Evolutionary conservation across 495 filamentous ascomycete genomes (phyloP).

Genomic region (Staphylotrichum tortipilum): DNA sequence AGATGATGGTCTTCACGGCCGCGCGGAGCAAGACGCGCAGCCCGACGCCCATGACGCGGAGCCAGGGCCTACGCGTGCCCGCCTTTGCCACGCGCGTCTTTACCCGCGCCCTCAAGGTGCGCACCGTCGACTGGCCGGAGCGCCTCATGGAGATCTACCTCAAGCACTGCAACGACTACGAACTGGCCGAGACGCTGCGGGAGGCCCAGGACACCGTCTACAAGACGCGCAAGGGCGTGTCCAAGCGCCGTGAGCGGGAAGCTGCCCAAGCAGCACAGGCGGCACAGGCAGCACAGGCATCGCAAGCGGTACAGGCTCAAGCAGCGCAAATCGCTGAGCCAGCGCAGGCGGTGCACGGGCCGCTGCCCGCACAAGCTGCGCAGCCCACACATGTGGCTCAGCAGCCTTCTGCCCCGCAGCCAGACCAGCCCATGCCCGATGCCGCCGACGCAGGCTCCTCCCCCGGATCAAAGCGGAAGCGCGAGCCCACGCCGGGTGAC

Average conservation of each 20-base stretch:
- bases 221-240: constrained; percentile 53
- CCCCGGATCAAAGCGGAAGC: constrained; percentile 58
- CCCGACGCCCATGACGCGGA: constrained; percentile 33
- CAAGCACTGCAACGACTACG: constrained; percentile 81
- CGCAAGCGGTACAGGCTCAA: neutral
- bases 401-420: constrained; percentile 17
- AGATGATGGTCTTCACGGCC: constrained; percentile 53
- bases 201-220: constrained; percentile 60
- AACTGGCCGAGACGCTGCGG: constrained; percentile 62
- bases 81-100: constrained; percentile 63
- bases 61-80: constrained; percentile 38
- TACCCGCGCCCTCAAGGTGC: constrained; percentile 58
- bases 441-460: constrained; percentile 17
- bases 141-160: constrained; percentile 75
- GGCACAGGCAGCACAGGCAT: constrained; percentile 27
- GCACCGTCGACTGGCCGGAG: constrained; percentile 83
- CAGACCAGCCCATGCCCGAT: constrained; percentile 24
- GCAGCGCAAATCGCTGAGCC: too few species aligned
- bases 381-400: too few species aligned
- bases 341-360: too few species aligned
- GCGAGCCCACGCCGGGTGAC: constrained; percentile 44
- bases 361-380: too few species aligned
- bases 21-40: constrained; percentile 34
- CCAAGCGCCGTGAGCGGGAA: constrained; percentile 59
- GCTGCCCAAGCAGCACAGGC: constrained; percentile 51